Conservation (phyloP, 2,329 filamentous ascomycete genomes). For the Blastomyces gilchristii region DNA sequence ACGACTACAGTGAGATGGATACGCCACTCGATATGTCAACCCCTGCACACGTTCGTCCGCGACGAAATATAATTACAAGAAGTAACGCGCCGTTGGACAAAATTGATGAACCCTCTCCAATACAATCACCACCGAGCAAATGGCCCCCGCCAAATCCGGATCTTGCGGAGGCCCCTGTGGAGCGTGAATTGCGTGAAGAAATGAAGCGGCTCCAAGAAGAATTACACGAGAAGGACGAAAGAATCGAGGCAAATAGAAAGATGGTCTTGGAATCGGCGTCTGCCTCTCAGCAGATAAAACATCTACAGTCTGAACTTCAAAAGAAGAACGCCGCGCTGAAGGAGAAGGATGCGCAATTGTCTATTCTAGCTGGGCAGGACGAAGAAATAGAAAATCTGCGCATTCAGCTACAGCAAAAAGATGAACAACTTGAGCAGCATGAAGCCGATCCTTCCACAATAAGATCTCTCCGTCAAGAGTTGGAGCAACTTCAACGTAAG, state of each 20-base stretch:
- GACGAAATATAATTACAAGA: slow-evolving; percentile 15
- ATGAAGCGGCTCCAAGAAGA: slow-evolving; percentile 25
- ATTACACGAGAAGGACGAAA: slow-evolving; percentile 27
- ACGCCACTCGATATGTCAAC: slow-evolving; percentile 37
- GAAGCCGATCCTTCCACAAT: slow-evolving; percentile 19
- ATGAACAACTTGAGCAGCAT: slow-evolving; percentile 9
- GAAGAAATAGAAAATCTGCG: slow-evolving; percentile 12
- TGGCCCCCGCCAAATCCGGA: background rate
- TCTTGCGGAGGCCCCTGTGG: slow-evolving; percentile 15
- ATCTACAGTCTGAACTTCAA: slow-evolving; percentile 31
- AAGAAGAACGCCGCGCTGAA: slow-evolving; percentile 23
- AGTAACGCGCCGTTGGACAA: slow-evolving; percentile 27
- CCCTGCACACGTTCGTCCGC: slow-evolving; percentile 30
- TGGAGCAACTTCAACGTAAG: slow-evolving; percentile 10
- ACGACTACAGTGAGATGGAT: slow-evolving; percentile 34
- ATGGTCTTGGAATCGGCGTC: slow-evolving; percentile 28
- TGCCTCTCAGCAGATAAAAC: slow-evolving; percentile 29
- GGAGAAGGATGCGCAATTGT: slow-evolving; percentile 17
- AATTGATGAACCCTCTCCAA: slow-evolving; percentile 25
- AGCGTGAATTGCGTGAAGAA: slow-evolving; percentile 23
- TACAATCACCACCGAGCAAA: slow-evolving; percentile 11
- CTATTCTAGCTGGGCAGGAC: slow-evolving; percentile 1
- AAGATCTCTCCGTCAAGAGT: slow-evolving; percentile 14
- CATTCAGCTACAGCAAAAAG: slow-evolving; percentile 8
- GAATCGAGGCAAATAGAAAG: slow-evolving; percentile 24